These are phyloP conservation scores for Helichrysum umbraculigerum DNA, from an alignment of 129 eudicot genomes.

Conservation along the genomic window DNA sequence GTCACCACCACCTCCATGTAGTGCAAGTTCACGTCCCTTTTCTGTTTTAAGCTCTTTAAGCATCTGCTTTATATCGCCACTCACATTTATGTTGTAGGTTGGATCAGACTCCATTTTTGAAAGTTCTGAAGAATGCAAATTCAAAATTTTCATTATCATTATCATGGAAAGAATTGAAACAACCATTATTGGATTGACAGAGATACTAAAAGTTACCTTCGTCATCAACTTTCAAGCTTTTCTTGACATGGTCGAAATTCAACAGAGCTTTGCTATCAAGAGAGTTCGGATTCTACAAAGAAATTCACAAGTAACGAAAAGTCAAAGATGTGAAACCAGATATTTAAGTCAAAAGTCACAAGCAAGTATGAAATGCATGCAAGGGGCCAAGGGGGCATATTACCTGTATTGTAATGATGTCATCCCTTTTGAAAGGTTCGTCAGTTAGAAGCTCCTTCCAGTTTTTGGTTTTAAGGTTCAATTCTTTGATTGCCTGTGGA, in stretches of 20 bases:
- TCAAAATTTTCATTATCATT: neutral
- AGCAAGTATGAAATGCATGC: neutral
- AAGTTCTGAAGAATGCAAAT: slow-evolving; percentile 45
- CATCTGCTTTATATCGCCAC: slow-evolving; percentile 93
- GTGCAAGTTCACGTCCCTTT: slow-evolving; percentile 76
- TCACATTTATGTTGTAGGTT: slow-evolving; percentile 69
- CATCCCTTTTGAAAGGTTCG: slow-evolving; percentile 81
- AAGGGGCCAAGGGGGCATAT: neutral
- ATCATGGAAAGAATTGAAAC: neutral
- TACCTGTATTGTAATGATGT: slow-evolving; percentile 92
- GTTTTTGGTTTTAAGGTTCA: slow-evolving; percentile 88
- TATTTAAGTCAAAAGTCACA: neutral
- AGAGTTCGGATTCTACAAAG: slow-evolving; percentile 80
- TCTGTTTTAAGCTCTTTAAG: slow-evolving; percentile 95
- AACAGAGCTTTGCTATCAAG: slow-evolving; percentile 73
- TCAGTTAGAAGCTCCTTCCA: slow-evolving; percentile 99
- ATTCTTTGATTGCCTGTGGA: slow-evolving; percentile 81
- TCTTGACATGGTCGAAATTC: slow-evolving; percentile 93
- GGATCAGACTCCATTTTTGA: slow-evolving; percentile 82
- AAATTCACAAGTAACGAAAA: slow-evolving; percentile 8
- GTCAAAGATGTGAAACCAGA: neutral
- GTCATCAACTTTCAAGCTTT: slow-evolving; percentile 78
- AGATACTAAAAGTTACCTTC: slow-evolving; percentile 55
- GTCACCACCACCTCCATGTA: slow-evolving; percentile 94
- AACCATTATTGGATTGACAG: neutral